A percentile compares a stretch with the other conserved stretches of the same genome.
Evolutionary conservation across 306 rosid species (phyloP).

Genomic region (Citrullus mucosospermus): DNA sequence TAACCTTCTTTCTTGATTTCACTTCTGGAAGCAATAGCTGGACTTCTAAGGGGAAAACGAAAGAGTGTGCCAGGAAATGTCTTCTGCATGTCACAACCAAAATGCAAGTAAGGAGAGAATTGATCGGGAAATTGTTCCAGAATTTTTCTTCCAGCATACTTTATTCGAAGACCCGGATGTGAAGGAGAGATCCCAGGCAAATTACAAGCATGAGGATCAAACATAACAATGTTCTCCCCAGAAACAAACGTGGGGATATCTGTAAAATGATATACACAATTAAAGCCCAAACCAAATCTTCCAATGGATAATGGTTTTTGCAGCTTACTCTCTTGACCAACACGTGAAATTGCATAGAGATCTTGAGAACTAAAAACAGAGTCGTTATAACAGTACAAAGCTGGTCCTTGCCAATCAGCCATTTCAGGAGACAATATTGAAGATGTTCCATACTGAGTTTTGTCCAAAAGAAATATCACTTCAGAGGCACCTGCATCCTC

Average conservation of each 20-base stretch:
- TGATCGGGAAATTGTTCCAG: slow-evolving; percentile 98
- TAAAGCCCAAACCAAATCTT: slow-evolving; percentile 96
- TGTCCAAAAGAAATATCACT: slow-evolving; percentile 81
- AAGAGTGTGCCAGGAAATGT: slow-evolving; percentile 88
- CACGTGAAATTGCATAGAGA: slow-evolving; percentile 98
- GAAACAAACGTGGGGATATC: slow-evolving; percentile 93
- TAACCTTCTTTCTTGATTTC: slow-evolving; percentile 88
- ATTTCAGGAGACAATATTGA: slow-evolving; percentile 97
- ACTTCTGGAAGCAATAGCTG: slow-evolving; percentile 73
- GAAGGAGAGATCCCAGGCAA: slow-evolving; percentile 99
- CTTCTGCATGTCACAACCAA: slow-evolving; percentile 86
- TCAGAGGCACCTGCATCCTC: slow-evolving; percentile 99
- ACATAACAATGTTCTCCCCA: slow-evolving; percentile 89
- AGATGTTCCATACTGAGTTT: slow-evolving; percentile 88
- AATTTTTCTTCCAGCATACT: slow-evolving; percentile 73
- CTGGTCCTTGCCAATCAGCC: slow-evolving; percentile 99
- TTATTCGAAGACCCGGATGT: slow-evolving; percentile 89
- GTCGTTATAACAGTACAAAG: slow-evolving; percentile 83
- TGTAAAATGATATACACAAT: slow-evolving; percentile 95
- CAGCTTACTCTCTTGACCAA: slow-evolving; percentile 98
- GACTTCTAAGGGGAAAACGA: slow-evolving; percentile 88
- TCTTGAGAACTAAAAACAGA: slow-evolving; percentile 90
- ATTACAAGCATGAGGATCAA: slow-evolving; percentile 90
- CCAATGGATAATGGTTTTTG: slow-evolving; percentile 97
- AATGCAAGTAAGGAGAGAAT: slow-evolving; percentile 81